Conservation (phyloP, 78 protist species). For the Anaeramoeba ignava region DNA sequence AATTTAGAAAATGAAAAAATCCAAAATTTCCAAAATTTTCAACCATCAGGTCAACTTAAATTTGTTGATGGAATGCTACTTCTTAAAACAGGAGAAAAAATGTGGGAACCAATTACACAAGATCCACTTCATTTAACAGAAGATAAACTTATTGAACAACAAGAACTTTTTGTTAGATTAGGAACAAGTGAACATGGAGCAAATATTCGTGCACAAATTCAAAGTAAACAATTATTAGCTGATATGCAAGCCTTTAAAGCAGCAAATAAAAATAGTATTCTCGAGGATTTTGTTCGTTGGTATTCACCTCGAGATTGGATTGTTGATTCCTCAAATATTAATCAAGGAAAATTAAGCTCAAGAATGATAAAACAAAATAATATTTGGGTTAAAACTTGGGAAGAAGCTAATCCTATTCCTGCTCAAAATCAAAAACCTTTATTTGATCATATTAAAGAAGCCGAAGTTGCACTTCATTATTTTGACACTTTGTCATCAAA, state of each 20-base stretch:
- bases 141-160: constrained; percentile 8
- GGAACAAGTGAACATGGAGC: constrained; percentile 13
- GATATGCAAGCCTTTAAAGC: constrained; percentile 48
- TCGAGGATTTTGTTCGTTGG: constrained; percentile 45
- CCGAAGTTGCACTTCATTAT: too few relatives aligned
- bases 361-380: too few relatives aligned
- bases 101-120: background rate
- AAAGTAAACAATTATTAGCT: background rate
- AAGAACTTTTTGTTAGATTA: background rate
- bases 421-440: too few relatives aligned
- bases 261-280: constrained; percentile 17
- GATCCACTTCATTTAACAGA: constrained; percentile 20
- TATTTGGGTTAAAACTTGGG: too few relatives aligned
- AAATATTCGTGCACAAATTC: constrained; percentile 8
- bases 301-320: constrained; percentile 40
- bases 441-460: too few relatives aligned
- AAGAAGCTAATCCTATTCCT: too few relatives aligned
- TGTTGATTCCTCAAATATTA: too few relatives aligned
- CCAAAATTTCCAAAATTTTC: too few relatives aligned
- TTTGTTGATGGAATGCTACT: constrained; percentile 4
- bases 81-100: background rate
- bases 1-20: too few relatives aligned
- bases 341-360: too few relatives aligned
- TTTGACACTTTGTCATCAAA: too few relatives aligned
- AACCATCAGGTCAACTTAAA: too few relatives aligned